These are phyloP conservation scores for Kluyveromyces sp. DNA, from an alignment of 1,139 yeast genomes.

Conservation along the genomic window DNA sequence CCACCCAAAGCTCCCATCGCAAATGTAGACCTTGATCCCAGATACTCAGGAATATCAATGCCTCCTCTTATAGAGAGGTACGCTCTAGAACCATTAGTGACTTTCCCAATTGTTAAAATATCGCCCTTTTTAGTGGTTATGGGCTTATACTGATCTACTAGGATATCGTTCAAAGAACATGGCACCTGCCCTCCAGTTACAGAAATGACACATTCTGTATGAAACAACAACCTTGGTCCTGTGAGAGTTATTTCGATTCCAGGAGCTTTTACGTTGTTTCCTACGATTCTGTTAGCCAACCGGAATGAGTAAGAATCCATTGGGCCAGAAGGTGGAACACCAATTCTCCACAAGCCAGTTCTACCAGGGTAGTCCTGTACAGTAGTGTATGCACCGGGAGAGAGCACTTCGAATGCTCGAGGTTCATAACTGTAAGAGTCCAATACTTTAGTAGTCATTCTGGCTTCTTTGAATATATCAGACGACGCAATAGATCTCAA, in stretches of 20 bases:
- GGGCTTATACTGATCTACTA: slow-evolving; percentile 65
- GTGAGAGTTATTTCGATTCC: slow-evolving; percentile 82
- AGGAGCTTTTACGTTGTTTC: slow-evolving; percentile 73
- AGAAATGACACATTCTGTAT: slow-evolving; percentile 67
- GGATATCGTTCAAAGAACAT: slow-evolving; percentile 56
- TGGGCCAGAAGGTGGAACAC: slow-evolving; percentile 98
- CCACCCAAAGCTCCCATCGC: slow-evolving; percentile 95
- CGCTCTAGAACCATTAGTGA: slow-evolving; percentile 76
- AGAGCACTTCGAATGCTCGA: slow-evolving; percentile 70
- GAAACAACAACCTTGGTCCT: slow-evolving; percentile 84
- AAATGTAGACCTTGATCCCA: slow-evolving; percentile 95
- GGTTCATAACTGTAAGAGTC: slow-evolving; percentile 79
- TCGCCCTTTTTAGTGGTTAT: slow-evolving; percentile 66
- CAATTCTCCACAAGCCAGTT: slow-evolving; percentile 79
- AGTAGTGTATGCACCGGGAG: slow-evolving; percentile 92
- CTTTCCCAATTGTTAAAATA: slow-evolving; percentile 70
- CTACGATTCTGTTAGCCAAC: slow-evolving; percentile 82
- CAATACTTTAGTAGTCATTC: slow-evolving; percentile 79
- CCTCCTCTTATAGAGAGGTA: slow-evolving; percentile 90
- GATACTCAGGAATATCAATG: slow-evolving; percentile 84
- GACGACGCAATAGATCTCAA: slow-evolving; percentile 79
- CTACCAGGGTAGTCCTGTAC: slow-evolving; percentile 97
- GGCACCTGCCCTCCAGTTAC: slow-evolving; percentile 78
- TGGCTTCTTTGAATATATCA: slow-evolving; percentile 72
- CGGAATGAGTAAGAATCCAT: slow-evolving; percentile 92